Conservation (phyloP, 2,329 filamentous ascomycete species). For the Leptographium galeiforme region DNA sequence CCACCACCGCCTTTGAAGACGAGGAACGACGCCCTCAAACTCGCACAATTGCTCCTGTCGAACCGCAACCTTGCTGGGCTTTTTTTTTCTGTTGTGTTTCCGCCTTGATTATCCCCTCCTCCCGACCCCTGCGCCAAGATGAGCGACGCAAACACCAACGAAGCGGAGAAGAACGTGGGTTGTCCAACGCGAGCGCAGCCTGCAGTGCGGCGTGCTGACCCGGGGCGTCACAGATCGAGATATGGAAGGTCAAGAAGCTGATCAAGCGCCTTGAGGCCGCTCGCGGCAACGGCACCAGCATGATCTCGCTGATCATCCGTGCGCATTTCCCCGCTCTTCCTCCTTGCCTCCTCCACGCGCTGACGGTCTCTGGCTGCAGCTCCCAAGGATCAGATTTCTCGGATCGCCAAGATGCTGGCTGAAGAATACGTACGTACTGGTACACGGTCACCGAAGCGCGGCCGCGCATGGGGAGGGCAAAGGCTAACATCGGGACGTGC, state of each 20-base stretch:
- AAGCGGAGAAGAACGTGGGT: constrained; percentile 90
- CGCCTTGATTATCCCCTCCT: background rate
- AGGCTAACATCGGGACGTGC: constrained; percentile 10
- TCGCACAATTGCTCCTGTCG: background rate
- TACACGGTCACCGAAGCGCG: no score
- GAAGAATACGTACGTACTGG: constrained; percentile 79
- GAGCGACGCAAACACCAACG: constrained; percentile 75
- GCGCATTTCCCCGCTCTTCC: constrained; percentile 21
- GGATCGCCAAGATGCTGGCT: constrained; percentile 98
- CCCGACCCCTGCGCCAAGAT: constrained; percentile 38
- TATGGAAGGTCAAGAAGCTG: constrained; percentile 99
- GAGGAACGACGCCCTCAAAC: background rate
- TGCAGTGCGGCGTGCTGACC: background rate
- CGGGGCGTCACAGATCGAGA: constrained; percentile 42
- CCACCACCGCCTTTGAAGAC: background rate
- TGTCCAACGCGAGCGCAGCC: background rate
- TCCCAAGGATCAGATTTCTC: constrained; percentile 95
- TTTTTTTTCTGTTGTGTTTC: background rate
- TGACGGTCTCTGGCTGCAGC: constrained; percentile 34
- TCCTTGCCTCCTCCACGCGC: background rate
- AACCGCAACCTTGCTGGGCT: background rate
- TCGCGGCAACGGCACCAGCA: constrained; percentile 95
- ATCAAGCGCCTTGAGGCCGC: constrained; percentile 97
- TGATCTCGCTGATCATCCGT: constrained; percentile 99
- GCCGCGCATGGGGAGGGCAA: background rate